Percentiles rank a stretch among this genome's conserved stretches.
These are phyloP conservation scores for Ophiostoma himal-ulmi DNA, from an alignment of 2,329 filamentous ascomycete genomes.

Conservation along the genomic window DNA sequence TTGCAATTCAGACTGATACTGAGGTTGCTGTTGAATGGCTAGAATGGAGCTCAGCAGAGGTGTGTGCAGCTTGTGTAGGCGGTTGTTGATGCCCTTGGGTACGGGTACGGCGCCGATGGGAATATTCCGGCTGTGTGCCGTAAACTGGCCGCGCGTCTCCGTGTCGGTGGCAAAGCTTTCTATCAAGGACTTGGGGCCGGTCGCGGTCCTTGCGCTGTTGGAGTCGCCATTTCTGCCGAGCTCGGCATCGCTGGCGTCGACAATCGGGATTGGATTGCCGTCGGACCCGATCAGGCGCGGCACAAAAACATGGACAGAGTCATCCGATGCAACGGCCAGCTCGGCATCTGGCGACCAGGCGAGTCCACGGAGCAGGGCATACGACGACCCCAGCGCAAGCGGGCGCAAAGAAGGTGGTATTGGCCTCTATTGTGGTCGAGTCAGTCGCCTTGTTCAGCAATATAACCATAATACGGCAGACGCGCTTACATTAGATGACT, in stretches of 20 bases:
- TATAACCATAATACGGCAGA: background rate
- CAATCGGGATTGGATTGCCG: conserved; percentile 14
- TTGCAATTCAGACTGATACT: background rate
- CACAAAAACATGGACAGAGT: conserved; percentile 47
- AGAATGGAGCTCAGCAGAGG: background rate
- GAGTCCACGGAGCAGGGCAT: conserved; percentile 35
- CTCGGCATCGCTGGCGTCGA: conserved; percentile 27
- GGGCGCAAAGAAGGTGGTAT: conserved; percentile 38
- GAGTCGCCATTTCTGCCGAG: conserved; percentile 27
- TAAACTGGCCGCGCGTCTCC: conserved; percentile 32
- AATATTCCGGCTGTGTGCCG: conserved; percentile 34
- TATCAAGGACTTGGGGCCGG: background rate
- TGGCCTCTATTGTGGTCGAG: background rate
- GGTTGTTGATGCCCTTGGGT: conserved; percentile 41
- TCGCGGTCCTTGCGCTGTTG: background rate
- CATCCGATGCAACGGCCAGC: conserved; percentile 51
- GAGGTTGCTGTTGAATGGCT: conserved; percentile 30
- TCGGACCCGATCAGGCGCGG: conserved; percentile 38
- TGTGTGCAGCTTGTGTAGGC: conserved; percentile 34
- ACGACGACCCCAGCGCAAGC: conserved; percentile 31
- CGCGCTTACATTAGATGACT: background rate
- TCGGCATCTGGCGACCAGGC: conserved; percentile 55
- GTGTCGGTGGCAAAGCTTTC: conserved; percentile 17
- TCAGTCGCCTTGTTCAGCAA: background rate
- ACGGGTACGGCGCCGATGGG: conserved; percentile 35